Conservation (phyloP, 1,284 basidiomycete species). For the Takashimella tepidaria region DNA sequence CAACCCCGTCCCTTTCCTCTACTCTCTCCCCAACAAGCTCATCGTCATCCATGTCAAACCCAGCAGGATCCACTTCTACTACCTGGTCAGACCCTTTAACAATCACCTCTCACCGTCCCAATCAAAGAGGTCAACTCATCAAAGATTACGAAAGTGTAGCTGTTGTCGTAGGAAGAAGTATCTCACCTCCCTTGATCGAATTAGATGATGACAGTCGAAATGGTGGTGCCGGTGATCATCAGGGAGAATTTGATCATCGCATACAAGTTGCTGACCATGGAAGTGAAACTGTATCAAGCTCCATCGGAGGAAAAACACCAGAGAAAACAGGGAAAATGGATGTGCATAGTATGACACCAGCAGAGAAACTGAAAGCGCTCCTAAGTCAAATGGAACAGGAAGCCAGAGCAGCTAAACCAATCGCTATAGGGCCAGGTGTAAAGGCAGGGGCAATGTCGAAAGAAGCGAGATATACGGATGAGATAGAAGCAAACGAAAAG, state of each 20-base stretch:
- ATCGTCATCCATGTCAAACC: constrained; percentile 7
- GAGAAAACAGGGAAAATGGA: not conserved
- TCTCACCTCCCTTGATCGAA: constrained; percentile 12
- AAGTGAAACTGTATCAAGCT: not conserved
- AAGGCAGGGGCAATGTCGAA: not conserved
- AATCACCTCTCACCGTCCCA: not conserved
- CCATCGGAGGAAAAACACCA: not conserved
- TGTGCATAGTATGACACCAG: constrained; percentile 8
- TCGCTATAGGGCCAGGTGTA: not conserved
- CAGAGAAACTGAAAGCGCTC: constrained; percentile 14
- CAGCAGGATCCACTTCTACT: not conserved
- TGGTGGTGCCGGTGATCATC: no score
- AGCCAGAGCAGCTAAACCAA: not conserved
- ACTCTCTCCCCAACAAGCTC: constrained; percentile 2
- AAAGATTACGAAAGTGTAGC: constrained; percentile 3
- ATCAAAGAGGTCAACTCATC: no score
- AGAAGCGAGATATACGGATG: not conserved
- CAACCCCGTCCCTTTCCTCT: constrained; percentile 1
- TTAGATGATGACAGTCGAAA: constrained; percentile 8
- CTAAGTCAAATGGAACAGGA: constrained; percentile 14
- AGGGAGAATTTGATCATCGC: no score
- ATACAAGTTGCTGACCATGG: not conserved
- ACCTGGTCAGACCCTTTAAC: not conserved
- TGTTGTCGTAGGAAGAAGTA: constrained; percentile 2
- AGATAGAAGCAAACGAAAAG: not conserved